These are phyloP conservation scores for Brassica napus DNA, from an alignment of 345 rosid genomes.

Conservation along the genomic window DNA sequence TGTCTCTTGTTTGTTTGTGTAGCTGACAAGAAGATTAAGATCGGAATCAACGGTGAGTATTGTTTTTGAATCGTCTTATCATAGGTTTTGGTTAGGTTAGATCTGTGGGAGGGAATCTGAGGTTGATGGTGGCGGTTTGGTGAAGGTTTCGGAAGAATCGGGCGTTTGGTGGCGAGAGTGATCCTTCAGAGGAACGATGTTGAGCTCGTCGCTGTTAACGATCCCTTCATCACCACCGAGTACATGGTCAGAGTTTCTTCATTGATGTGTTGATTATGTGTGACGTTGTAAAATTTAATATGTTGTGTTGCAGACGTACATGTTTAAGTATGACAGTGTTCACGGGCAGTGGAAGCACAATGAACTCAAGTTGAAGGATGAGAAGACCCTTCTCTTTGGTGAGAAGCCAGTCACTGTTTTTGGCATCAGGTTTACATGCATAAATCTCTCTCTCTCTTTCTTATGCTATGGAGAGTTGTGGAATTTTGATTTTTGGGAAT, in stretches of 20 bases:
- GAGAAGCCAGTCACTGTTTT: slow-evolving; percentile 31
- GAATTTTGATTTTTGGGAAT: too few relatives aligned
- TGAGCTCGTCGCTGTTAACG: slow-evolving; percentile 67
- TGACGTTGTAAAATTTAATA: too few relatives aligned
- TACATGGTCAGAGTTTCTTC: slow-evolving; percentile 53
- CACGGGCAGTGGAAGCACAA: too few relatives aligned
- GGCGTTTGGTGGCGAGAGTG: slow-evolving; percentile 66
- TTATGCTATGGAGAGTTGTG: too few relatives aligned
- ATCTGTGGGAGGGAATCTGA: not conserved
- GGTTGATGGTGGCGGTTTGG: not conserved
- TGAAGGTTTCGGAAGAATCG: slow-evolving; percentile 66
- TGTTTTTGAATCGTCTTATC: not conserved
- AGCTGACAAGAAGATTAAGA: slow-evolving; percentile 49
- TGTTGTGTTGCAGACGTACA: too few relatives aligned
- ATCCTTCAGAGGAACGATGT: slow-evolving; percentile 59
- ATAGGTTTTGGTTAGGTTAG: not conserved
- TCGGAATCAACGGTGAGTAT: slow-evolving; percentile 65
- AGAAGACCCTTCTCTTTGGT: too few relatives aligned
- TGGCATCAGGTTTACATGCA: too few relatives aligned
- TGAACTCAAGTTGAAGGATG: too few relatives aligned
- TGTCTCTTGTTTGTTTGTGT: not conserved
- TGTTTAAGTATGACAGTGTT: too few relatives aligned
- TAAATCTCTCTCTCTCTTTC: too few relatives aligned
- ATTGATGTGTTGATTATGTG: not conserved
- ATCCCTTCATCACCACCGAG: slow-evolving; percentile 61